phyloP scores from a whole-genome alignment of 208 protist species.

The Plasmodiophora brassicae region DNA sequence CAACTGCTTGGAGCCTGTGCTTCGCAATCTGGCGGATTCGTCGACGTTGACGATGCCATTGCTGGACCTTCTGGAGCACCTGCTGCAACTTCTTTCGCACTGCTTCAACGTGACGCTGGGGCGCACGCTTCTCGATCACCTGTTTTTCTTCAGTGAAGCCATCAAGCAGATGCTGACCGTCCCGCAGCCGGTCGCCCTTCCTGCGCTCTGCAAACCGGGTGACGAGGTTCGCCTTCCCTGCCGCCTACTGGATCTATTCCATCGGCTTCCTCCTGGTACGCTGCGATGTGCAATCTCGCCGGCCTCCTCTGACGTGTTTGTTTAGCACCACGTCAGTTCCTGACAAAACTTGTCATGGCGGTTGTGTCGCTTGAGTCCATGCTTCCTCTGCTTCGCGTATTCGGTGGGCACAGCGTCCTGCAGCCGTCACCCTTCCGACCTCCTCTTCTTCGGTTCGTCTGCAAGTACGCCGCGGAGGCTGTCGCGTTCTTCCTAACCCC shows the following conservation, averaged over 20 bases:
- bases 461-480: neutral
- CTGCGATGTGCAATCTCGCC: too few species aligned
- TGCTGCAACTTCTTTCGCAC: conserved; percentile 65
- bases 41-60: conserved; percentile 62
- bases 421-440: neutral
- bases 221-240: conserved; percentile 24
- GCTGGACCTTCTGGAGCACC: conserved; percentile 61
- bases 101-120: conserved; percentile 74
- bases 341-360: conserved; percentile 17
- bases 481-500: conserved; percentile 29
- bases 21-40: conserved; percentile 60
- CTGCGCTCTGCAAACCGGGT: neutral
- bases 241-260: neutral
- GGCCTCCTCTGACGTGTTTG: too few species aligned
- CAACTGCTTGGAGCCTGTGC: conserved; percentile 62
- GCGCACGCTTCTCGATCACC: conserved; percentile 69
- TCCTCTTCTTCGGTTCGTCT: conserved; percentile 16
- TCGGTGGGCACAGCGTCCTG: neutral
- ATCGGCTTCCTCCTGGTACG: neutral
- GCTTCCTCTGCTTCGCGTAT: neutral
- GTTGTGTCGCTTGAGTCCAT: conserved; percentile 1
- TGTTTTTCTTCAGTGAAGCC: conserved; percentile 43
- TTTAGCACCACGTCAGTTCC: neutral
- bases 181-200: neutral
- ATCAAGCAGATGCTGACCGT: conserved; percentile 20